phyloP scores from a whole-genome alignment of 2,329 filamentous ascomycete species.

The Epichloe uncinata region DNA sequence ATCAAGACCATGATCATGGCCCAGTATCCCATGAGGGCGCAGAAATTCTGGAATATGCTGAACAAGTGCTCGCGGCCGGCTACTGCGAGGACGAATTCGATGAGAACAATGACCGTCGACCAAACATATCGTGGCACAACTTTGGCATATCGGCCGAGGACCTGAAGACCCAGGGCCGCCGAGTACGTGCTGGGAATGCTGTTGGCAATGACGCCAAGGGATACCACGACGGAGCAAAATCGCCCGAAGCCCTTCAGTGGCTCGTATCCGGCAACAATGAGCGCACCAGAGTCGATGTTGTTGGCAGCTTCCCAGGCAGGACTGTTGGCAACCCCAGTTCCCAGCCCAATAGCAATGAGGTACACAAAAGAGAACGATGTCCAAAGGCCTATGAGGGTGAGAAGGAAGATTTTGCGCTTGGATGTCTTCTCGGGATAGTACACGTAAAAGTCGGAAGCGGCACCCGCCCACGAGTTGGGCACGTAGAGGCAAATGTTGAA shows the following conservation, averaged over 20 bases:
- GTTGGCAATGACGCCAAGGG: constrained; percentile 42
- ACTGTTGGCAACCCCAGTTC: constrained; percentile 34
- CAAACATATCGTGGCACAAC: constrained; percentile 40
- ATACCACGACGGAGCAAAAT: constrained; percentile 42
- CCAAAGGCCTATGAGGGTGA: constrained; percentile 56
- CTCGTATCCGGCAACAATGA: constrained; percentile 40
- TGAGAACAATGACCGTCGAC: constrained; percentile 36
- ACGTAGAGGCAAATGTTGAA: constrained; percentile 53
- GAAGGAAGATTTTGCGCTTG: constrained; percentile 50
- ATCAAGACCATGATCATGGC: constrained; percentile 37
- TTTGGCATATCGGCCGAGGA: constrained; percentile 39
- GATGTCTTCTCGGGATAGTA: constrained; percentile 55
- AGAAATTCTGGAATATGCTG: constrained; percentile 37
- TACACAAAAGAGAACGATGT: constrained; percentile 54
- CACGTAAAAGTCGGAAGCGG: constrained; percentile 67
- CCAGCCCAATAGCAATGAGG: constrained; percentile 41
- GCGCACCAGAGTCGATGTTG: constrained; percentile 37
- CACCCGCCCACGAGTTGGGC: constrained; percentile 47
- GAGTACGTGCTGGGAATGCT: constrained; percentile 43
- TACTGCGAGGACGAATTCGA: constrained; percentile 43
- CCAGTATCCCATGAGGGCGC: constrained; percentile 42
- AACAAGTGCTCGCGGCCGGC: constrained; percentile 40
- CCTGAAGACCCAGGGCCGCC: constrained; percentile 45
- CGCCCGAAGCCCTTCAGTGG: constrained; percentile 42
- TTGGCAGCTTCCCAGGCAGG: constrained; percentile 38